Evolutionary conservation across 768 basidiomycete genomes (phyloP).

Genomic region (Gymnopilus dilepis): DNA sequence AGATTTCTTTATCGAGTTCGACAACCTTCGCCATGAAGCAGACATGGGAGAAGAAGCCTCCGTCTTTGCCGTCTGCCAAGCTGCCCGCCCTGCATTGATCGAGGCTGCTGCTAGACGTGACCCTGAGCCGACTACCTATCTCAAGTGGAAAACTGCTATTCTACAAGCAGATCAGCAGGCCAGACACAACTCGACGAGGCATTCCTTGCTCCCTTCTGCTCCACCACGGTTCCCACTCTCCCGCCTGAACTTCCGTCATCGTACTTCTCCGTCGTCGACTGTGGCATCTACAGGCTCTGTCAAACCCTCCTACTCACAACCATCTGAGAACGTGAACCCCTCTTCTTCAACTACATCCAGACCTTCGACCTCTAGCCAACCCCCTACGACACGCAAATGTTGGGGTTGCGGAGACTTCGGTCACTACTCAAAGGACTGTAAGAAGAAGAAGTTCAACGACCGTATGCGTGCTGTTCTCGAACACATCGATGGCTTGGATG

Average conservation of each 20-base stretch:
- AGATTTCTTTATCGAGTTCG: slow-evolving; percentile 5
- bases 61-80: not conserved
- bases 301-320: not conserved
- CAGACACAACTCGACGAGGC: not conserved
- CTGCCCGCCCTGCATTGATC: not conserved
- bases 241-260: not conserved
- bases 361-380: not conserved
- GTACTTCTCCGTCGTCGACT: not conserved
- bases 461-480: not conserved
- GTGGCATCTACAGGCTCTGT: not conserved
- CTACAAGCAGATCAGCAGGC: not conserved
- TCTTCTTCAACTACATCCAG: not conserved
- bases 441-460: not conserved
- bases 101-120: too few relatives aligned
- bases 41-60: not conserved
- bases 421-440: not conserved
- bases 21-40: not conserved
- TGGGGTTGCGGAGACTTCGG: slow-evolving; percentile 1
- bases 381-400: not conserved
- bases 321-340: too few relatives aligned
- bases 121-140: not conserved
- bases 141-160: not conserved
- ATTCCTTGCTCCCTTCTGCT: not conserved
- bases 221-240: not conserved
- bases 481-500: not conserved